A percentile compares a stretch with the other conserved stretches of the same genome.
phyloP scores from a whole-genome alignment of 2,329 filamentous ascomycete genomes.

The Curvularia verruculosa region DNA sequence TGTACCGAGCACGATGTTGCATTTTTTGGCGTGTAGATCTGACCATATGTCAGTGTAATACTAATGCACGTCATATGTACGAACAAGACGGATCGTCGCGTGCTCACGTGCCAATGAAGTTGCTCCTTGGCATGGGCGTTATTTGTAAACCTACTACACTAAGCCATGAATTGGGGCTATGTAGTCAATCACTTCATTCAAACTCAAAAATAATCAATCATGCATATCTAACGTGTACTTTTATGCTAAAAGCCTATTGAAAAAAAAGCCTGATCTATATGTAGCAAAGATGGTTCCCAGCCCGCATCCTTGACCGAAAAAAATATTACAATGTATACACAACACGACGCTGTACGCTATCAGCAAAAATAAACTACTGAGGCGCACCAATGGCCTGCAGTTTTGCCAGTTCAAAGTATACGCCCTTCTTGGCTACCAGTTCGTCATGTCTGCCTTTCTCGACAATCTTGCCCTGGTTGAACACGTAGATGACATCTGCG shows the following conservation, averaged over 20 bases:
- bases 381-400: conserved; percentile 46
- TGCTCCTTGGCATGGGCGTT: neutral
- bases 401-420: conserved; percentile 50
- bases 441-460: conserved; percentile 82
- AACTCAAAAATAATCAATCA: neutral
- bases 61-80: neutral
- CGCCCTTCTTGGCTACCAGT: conserved; percentile 48
- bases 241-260: neutral
- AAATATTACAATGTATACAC: conserved; percentile 10
- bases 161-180: too few species aligned
- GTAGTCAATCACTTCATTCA: neutral
- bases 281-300: conserved; percentile 2
- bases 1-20: neutral
- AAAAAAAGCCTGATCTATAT: neutral
- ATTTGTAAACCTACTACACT: neutral
- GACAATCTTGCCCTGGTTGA: conserved; percentile 85
- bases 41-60: neutral
- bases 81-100: neutral
- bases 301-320: conserved; percentile 1
- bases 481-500: conserved; percentile 95
- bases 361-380: conserved; percentile 22
- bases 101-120: conserved; percentile 1
- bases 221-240: neutral
- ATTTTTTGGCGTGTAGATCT: neutral
- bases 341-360: neutral